A percentile compares a stretch with the other conserved stretches of the same genome.
These are phyloP conservation scores for Cyberlindnera petersonii DNA, from an alignment of 805 yeast genomes.

Conservation along the genomic window DNA sequence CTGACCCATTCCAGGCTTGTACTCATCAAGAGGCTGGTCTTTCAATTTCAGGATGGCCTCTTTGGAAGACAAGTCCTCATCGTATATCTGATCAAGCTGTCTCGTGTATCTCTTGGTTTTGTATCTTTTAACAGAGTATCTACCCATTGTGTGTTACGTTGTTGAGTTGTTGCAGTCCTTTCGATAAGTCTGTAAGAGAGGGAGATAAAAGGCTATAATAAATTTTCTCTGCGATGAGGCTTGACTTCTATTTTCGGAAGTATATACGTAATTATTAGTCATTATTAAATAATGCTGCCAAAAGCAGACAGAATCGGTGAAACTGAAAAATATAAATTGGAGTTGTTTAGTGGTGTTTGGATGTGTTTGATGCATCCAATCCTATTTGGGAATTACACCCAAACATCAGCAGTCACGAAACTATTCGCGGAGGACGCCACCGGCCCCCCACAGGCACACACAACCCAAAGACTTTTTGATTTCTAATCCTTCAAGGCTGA, in stretches of 20 bases:
- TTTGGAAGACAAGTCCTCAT: conserved; percentile 57
- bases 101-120: conserved; percentile 85
- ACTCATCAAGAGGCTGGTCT: conserved; percentile 85
- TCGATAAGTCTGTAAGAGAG: no score
- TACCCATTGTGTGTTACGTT: conserved; percentile 56
- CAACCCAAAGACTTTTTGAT: conserved; percentile 14
- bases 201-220: conserved; percentile 1
- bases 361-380: conserved; percentile 1
- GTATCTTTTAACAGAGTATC: conserved; percentile 80
- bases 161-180: no score
- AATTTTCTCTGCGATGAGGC: conserved; percentile 9
- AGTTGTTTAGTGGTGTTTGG: no score
- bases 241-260: conserved; percentile 6
- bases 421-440: background rate
- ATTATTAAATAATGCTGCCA: background rate
- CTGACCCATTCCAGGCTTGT: conserved; percentile 92
- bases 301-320: background rate
- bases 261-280: background rate
- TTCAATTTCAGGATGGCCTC: conserved; percentile 62
- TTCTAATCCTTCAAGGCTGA: conserved; percentile 15
- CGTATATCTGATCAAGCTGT: conserved; percentile 78
- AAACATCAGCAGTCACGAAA: conserved; percentile 12
- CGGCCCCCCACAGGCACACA: no score
- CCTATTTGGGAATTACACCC: conserved; percentile 8
- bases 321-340: no score